Evolutionary conservation across 106 monocot species (phyloP).

Genomic region (Amphibolis antarctica): DNA sequence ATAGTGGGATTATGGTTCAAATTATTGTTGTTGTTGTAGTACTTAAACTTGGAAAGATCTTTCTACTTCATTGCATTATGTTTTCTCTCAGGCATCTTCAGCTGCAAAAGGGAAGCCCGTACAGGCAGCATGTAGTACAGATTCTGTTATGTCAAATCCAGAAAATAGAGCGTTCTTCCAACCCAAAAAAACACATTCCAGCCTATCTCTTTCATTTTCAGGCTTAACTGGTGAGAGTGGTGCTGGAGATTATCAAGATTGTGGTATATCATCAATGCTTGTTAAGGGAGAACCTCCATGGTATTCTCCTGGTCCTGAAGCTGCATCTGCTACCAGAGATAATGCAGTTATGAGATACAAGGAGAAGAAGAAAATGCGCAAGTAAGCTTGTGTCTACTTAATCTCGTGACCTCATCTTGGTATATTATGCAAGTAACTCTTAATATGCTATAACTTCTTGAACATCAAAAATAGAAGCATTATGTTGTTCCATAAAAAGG

Average conservation of each 20-base stretch:
- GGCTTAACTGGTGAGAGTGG: slow-evolving; percentile 74
- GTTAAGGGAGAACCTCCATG: slow-evolving; percentile 58
- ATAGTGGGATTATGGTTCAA: too few relatives aligned
- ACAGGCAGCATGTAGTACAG: slow-evolving; percentile 32
- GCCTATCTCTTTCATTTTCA: slow-evolving; percentile 60
- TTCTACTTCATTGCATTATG: too few relatives aligned
- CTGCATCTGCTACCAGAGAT: slow-evolving; percentile 38
- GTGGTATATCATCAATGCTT: slow-evolving; percentile 52
- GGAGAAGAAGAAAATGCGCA: slow-evolving; percentile 87
- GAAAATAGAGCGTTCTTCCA: slow-evolving; percentile 26
- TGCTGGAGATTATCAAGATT: slow-evolving; percentile 59
- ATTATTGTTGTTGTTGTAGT: too few relatives aligned
- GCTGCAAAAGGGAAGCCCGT: slow-evolving; percentile 21
- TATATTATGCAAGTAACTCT: too few relatives aligned
- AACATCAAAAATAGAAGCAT: too few relatives aligned
- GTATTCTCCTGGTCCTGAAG: slow-evolving; percentile 34
- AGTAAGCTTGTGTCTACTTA: slow-evolving; percentile 34
- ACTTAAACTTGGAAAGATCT: too few relatives aligned
- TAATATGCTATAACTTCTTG: too few relatives aligned
- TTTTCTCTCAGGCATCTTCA: slow-evolving; percentile 16
- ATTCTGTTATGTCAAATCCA: slow-evolving; percentile 46
- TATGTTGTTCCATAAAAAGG: too few relatives aligned
- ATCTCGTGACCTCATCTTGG: too few relatives aligned
- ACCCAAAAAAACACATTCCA: slow-evolving; percentile 38
- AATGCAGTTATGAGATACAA: slow-evolving; percentile 86